Conservation (phyloP, 2,329 filamentous ascomycete genomes). For the Pseudogymnoascus pannorum region DNA sequence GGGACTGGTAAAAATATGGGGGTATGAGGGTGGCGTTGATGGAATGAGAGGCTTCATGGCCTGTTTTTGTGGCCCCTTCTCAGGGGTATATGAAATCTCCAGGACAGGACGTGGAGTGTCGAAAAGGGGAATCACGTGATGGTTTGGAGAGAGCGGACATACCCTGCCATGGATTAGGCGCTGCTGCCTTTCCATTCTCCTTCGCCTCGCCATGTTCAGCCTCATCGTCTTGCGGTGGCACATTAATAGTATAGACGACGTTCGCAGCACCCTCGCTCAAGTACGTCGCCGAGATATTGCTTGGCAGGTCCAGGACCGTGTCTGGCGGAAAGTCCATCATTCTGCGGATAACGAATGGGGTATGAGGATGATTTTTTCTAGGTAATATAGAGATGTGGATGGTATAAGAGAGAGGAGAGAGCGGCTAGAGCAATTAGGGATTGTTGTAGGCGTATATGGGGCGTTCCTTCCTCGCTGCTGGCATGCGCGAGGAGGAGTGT, state of each 20-base stretch:
- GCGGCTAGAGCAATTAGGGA: background rate
- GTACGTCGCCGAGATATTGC: constrained; percentile 27
- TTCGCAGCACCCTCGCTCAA: constrained; percentile 69
- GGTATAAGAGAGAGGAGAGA: background rate
- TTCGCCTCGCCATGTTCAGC: constrained; percentile 26
- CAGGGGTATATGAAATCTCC: background rate
- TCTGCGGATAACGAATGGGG: background rate
- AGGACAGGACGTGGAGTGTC: background rate
- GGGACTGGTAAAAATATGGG: background rate
- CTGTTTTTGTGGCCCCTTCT: background rate
- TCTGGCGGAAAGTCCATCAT: background rate
- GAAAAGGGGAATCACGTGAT: background rate
- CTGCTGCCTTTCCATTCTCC: constrained; percentile 28
- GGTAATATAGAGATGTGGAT: background rate
- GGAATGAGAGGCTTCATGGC: background rate
- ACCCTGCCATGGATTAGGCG: background rate
- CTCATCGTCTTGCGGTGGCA: constrained; percentile 33
- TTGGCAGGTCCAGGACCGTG: background rate
- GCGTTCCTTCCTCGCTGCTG: background rate
- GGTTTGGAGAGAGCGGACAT: background rate
- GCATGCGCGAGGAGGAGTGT: background rate
- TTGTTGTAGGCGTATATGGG: background rate
- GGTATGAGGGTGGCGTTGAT: background rate
- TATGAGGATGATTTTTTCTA: background rate
- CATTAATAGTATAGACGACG: constrained; percentile 58